Evolutionary conservation across 2,329 filamentous ascomycete species (phyloP), one percentile per base, ranked within the genome.

Genomic region (Tolypocladium nubicola): DNA sequence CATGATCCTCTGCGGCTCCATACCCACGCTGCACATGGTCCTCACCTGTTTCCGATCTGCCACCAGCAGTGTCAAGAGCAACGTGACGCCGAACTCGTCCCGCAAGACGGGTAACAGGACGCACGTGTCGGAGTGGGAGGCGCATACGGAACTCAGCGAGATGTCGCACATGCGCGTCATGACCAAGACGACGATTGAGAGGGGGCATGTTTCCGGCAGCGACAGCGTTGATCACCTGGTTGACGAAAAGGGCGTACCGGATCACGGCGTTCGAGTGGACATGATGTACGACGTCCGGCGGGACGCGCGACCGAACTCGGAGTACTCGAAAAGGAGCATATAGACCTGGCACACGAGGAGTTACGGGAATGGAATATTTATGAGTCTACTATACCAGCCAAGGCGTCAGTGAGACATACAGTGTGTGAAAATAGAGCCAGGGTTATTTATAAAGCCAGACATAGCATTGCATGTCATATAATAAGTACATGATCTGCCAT

Each of bases 1-100:
- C 50, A 63, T 65, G 58, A 62, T 65, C 50, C 59, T 65, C 13
- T 65, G 63, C 47, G 59, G 62, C 38, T 60, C 61, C 1, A 56
- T 64, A 13, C 63, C 63, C 9, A 61, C 61, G 14, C 55, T 65
- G 13, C 59, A 60, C 23, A 56, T 59, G 4, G 58, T 64, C 23
- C 54, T 64, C 7, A 35, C 38, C 33, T 62, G 57, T 55, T 47
- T 57, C 39, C 61, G 58, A 26, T n/a, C 13, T 3, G 53, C 55
- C 30, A 55, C 57, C 2, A 41, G 52, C n/a, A 53, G 50, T 41
- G 45, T 61, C 49, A 45, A 37, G 21, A 57, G 56, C 41, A 56
- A 21, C 1, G 40, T 54, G 3, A 30, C 56, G 19, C 23, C 59
- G 30, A 30, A 58, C 30, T 7, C n/a, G 4, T 49, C 58, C 10